Conservation (phyloP, 75 land plant species). For the Cryptomeria japonica region DNA sequence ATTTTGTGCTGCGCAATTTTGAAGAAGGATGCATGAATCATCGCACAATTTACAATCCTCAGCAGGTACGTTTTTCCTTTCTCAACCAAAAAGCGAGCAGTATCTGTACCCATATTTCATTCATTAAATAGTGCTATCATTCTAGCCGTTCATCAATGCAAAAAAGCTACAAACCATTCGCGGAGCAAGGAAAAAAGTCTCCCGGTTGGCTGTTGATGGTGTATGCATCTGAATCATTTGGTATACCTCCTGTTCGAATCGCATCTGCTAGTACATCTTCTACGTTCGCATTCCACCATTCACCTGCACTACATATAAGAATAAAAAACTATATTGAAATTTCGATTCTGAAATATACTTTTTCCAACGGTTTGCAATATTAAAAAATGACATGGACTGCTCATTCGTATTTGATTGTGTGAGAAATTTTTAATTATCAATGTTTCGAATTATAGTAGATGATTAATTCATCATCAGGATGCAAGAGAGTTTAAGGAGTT, state of each 20-base stretch:
- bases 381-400: too few relatives aligned
- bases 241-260: neutral
- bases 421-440: too few relatives aligned
- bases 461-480: too few relatives aligned
- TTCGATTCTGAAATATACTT: too few relatives aligned
- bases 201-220: slow-evolving; percentile 34
- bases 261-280: slow-evolving; percentile 21
- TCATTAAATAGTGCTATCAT: too few relatives aligned
- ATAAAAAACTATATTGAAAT: too few relatives aligned
- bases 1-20: slow-evolving; percentile 41
- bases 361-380: too few relatives aligned
- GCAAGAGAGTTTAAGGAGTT: too few relatives aligned
- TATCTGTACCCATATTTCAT: slow-evolving; percentile 23
- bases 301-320: slow-evolving; percentile 15
- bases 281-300: slow-evolving; percentile 40
- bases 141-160: too few relatives aligned
- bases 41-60: slow-evolving; percentile 36
- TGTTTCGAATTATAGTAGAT: too few relatives aligned
- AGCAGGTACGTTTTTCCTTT: slow-evolving; percentile 42
- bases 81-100: slow-evolving; percentile 32
- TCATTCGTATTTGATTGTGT: too few relatives aligned
- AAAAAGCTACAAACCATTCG: neutral
- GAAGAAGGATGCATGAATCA: slow-evolving; percentile 49
- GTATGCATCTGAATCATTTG: neutral
- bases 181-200: slow-evolving; percentile 25